These are phyloP conservation scores for Backusella liffmaniae DNA, from an alignment of 192 early-diverging fungal species.

Conservation along the genomic window DNA sequence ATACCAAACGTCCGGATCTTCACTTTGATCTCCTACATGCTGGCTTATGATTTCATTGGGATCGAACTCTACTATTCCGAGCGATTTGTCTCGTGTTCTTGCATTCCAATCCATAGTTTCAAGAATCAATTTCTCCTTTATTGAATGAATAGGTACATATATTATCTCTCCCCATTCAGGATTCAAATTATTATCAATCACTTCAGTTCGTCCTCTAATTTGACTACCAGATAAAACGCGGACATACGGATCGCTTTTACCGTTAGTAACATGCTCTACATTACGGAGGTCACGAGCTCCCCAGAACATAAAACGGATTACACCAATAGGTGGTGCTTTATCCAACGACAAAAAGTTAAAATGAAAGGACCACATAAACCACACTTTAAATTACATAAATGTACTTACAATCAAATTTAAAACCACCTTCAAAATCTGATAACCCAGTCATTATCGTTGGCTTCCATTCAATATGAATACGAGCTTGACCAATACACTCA, in stretches of 20 bases:
- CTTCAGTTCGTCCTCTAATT: conserved; percentile 62
- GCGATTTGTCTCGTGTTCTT: conserved; percentile 64
- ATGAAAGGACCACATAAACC: background rate
- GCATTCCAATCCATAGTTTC: conserved; percentile 80
- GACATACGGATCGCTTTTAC: conserved; percentile 86
- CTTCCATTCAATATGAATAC: conserved; percentile 54
- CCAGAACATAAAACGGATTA: conserved; percentile 67
- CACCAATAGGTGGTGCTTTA: conserved; percentile 60
- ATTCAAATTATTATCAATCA: conserved; percentile 68
- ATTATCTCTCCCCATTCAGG: conserved; percentile 85
- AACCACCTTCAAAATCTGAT: background rate
- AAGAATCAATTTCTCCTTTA: conserved; percentile 61
- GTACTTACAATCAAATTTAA: conserved; percentile 19
- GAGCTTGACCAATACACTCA: conserved; percentile 20
- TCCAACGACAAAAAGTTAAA: background rate
- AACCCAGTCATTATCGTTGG: conserved; percentile 66
- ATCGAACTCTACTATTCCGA: conserved; percentile 56
- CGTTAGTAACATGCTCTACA: conserved; percentile 56
- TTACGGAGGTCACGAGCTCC: conserved; percentile 74
- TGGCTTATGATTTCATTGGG: conserved; percentile 17
- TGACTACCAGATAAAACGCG: conserved; percentile 58
- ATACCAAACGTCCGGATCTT: conserved; percentile 26
- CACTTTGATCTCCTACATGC: conserved; percentile 20
- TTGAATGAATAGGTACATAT: conserved; percentile 72
- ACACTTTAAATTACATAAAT: background rate